Evolutionary conservation across 2,329 filamentous ascomycete genomes (phyloP).

Genomic region (Aspergillus glaucus): DNA sequence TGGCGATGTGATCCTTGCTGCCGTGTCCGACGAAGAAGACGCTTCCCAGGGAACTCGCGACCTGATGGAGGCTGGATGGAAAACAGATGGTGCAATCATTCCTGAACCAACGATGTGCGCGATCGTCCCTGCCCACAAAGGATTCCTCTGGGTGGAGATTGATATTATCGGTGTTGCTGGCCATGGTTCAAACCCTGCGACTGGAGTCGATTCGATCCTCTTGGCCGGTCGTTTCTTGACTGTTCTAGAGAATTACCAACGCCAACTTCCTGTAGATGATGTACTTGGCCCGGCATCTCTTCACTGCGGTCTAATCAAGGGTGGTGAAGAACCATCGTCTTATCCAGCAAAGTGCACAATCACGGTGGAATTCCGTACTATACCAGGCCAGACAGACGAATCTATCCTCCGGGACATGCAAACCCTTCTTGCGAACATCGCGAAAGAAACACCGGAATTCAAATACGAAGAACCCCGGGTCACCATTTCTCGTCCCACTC

Average conservation of each 20-base stretch:
- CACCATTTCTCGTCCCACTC: conserved; percentile 40
- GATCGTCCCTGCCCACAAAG: conserved; percentile 45
- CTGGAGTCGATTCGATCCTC: conserved; percentile 47
- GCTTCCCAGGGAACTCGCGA: conserved; percentile 48
- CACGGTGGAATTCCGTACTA: conserved; percentile 45
- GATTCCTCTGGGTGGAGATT: conserved; percentile 38
- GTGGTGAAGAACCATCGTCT: conserved; percentile 48
- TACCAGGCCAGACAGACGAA: conserved; percentile 39
- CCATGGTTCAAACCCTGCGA: conserved; percentile 32
- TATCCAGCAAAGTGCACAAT: conserved; percentile 48
- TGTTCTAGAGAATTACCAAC: conserved; percentile 39
- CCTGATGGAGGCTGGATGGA: conserved; percentile 47
- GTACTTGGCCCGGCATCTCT: conserved; percentile 36
- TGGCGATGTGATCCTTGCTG: conserved; percentile 49
- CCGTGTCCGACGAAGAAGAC: conserved; percentile 51
- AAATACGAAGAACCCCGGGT: conserved; percentile 33
- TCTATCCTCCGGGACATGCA: conserved; percentile 34
- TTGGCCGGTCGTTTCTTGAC: conserved; percentile 44
- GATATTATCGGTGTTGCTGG: conserved; percentile 30
- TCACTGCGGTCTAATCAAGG: conserved; percentile 45
- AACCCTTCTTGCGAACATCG: conserved; percentile 29
- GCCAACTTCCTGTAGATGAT: conserved; percentile 30
- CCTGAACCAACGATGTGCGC: conserved; percentile 43
- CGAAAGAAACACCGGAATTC: conserved; percentile 32
- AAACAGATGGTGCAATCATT: conserved; percentile 48